These are phyloP conservation scores for Xylaria sp. DNA, from an alignment of 2,329 filamentous ascomycete species.

Conservation along the genomic window DNA sequence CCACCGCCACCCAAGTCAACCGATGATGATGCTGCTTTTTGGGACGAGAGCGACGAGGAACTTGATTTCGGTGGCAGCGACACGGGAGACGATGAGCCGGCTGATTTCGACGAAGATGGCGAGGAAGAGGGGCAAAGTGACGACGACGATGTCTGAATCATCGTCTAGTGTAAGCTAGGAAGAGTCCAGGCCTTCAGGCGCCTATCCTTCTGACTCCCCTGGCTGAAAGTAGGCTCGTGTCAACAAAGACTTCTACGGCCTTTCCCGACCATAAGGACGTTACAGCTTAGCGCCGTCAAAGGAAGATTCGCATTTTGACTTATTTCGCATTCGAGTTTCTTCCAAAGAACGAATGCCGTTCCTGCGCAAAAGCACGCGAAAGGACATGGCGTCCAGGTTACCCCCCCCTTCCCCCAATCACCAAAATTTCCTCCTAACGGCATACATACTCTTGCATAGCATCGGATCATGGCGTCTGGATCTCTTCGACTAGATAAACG, in stretches of 20 bases:
- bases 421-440: constrained; percentile 15
- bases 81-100: constrained; percentile 66
- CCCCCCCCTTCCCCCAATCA: background rate
- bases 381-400: background rate
- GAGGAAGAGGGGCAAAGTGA: constrained; percentile 67
- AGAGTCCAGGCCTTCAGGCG: background rate
- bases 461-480: constrained; percentile 46
- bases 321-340: background rate
- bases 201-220: background rate
- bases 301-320: background rate
- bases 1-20: constrained; percentile 69
- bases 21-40: constrained; percentile 82
- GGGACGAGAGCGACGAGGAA: constrained; percentile 79
- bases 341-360: background rate
- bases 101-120: constrained; percentile 65
- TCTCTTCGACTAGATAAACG: constrained; percentile 36
- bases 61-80: constrained; percentile 83
- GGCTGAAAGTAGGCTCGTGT: background rate
- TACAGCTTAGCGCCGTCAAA: background rate
- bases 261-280: background rate
- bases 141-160: constrained; percentile 56
- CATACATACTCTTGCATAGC: constrained; percentile 49
- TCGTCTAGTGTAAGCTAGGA: constrained; percentile 27
- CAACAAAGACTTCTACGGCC: background rate
- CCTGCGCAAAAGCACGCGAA: constrained; percentile 7